These are phyloP conservation scores for Phytopythium sindhum DNA, from an alignment of 352 stramenopile genomes.

Conservation along the genomic window DNA sequence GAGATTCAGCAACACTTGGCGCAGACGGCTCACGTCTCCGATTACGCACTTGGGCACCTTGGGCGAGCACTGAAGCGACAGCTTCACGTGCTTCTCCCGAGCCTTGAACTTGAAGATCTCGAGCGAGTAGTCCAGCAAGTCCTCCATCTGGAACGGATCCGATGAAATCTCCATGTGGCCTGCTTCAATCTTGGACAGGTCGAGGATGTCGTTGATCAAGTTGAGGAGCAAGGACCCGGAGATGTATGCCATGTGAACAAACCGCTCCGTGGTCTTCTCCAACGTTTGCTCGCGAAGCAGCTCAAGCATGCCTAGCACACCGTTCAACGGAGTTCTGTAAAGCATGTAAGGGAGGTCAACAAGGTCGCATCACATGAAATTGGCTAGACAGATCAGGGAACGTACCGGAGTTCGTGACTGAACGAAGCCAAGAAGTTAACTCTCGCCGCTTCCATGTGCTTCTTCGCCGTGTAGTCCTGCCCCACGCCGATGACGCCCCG, in stretches of 20 bases:
- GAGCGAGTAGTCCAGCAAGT: conserved; percentile 67
- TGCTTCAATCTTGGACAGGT: conserved; percentile 90
- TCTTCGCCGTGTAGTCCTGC: conserved; percentile 86
- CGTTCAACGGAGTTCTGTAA: conserved; percentile 63
- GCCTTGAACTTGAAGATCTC: conserved; percentile 85
- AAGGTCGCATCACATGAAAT: background rate
- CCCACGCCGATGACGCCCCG: conserved; percentile 86
- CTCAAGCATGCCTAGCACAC: conserved; percentile 76
- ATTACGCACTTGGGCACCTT: conserved; percentile 54
- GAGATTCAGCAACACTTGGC: conserved; percentile 72
- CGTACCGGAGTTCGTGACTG: conserved; percentile 48
- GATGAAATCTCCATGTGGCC: conserved; percentile 79
- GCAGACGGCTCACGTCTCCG: conserved; percentile 61
- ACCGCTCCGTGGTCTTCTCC: conserved; percentile 54
- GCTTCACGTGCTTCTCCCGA: conserved; percentile 77
- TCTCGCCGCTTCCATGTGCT: conserved; percentile 63
- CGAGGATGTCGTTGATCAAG: conserved; percentile 85
- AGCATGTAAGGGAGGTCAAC: background rate
- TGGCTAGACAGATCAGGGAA: background rate
- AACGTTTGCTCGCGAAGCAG: conserved; percentile 60
- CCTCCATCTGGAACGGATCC: conserved; percentile 74
- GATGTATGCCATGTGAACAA: conserved; percentile 71
- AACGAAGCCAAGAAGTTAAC: conserved; percentile 72
- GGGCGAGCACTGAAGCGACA: conserved; percentile 54
- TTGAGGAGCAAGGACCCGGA: conserved; percentile 64